A percentile compares a stretch with the other conserved stretches of the same genome.
These are phyloP conservation scores for Corylus americana DNA, from an alignment of 306 rosid genomes.

Conservation along the genomic window DNA sequence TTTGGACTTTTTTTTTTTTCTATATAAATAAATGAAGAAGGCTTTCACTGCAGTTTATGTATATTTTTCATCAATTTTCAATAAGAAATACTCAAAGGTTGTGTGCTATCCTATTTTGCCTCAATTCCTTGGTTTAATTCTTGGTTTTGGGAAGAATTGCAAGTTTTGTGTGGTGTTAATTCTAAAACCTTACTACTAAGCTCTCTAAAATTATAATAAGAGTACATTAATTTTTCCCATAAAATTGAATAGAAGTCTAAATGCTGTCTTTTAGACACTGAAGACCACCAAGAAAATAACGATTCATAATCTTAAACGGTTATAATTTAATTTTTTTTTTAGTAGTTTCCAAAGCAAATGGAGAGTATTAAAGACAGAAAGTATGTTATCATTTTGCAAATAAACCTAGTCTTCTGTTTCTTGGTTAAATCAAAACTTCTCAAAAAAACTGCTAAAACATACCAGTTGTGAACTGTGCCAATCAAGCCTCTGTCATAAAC, in stretches of 20 bases:
- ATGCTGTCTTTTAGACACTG: background rate
- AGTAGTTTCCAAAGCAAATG: too few species aligned
- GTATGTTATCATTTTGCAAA: background rate
- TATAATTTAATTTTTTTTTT: background rate
- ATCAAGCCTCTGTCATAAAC: slow-evolving; percentile 91
- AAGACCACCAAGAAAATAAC: background rate
- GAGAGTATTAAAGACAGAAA: too few species aligned
- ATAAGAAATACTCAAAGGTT: too few species aligned
- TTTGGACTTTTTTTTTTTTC: too few species aligned
- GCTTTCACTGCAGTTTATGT: too few species aligned
- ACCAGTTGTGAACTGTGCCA: slow-evolving; percentile 85
- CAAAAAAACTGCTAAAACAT: slow-evolving; percentile 30
- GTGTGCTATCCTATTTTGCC: too few species aligned
- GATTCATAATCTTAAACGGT: background rate
- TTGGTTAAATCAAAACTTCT: background rate
- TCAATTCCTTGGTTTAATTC: too few species aligned
- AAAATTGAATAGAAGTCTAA: background rate
- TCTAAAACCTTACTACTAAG: background rate
- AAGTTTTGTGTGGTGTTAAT: too few species aligned
- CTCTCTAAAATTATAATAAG: background rate
- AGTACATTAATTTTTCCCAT: background rate
- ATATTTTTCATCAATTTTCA: too few species aligned
- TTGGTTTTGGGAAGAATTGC: too few species aligned
- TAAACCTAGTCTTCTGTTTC: background rate
- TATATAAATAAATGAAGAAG: too few species aligned